Evolutionary conservation across 169 alveolate species (phyloP).

Genomic region (Perkinsus olseni): DNA sequence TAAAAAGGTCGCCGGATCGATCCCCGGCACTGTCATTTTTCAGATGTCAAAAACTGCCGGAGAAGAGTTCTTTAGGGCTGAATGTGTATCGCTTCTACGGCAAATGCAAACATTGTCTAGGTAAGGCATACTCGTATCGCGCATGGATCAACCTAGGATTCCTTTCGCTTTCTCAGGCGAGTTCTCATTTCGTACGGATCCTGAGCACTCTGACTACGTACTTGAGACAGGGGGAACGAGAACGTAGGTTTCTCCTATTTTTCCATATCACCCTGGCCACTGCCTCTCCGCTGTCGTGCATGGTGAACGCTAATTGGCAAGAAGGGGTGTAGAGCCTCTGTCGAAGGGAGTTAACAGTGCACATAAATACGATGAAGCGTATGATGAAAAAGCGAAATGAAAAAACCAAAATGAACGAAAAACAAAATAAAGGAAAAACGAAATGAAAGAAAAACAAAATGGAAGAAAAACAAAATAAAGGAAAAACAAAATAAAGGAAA

Average conservation of each 20-base stretch:
- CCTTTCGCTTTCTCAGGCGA: slow-evolving; percentile 8
- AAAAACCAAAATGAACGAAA: too few species aligned
- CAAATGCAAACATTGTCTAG: slow-evolving; percentile 91
- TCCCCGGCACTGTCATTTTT: not conserved
- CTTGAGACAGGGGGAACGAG: slow-evolving; percentile 81
- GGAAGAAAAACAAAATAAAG: too few species aligned
- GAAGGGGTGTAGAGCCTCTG: too few species aligned
- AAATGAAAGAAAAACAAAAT: too few species aligned
- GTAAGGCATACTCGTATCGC: slow-evolving; percentile 36
- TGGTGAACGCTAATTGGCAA: too few species aligned
- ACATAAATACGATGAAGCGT: too few species aligned
- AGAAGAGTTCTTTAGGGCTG: slow-evolving; percentile 92
- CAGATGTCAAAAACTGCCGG: slow-evolving; percentile 67
- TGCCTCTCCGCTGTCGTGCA: too few species aligned
- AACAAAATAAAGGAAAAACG: too few species aligned
- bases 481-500: too few species aligned
- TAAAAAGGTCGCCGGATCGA: slow-evolving; percentile 52
- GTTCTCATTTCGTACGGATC: slow-evolving; percentile 47
- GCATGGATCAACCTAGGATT: not conserved
- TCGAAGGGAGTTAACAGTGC: too few species aligned
- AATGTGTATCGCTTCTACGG: slow-evolving; percentile 93
- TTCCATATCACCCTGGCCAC: too few species aligned
- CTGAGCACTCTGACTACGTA: slow-evolving; percentile 74
- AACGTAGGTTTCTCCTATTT: slow-evolving; percentile 63
- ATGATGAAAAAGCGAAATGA: too few species aligned